phyloP scores from a whole-genome alignment of 805 yeast species.

The Tetrapisispora taiwanensis region DNA sequence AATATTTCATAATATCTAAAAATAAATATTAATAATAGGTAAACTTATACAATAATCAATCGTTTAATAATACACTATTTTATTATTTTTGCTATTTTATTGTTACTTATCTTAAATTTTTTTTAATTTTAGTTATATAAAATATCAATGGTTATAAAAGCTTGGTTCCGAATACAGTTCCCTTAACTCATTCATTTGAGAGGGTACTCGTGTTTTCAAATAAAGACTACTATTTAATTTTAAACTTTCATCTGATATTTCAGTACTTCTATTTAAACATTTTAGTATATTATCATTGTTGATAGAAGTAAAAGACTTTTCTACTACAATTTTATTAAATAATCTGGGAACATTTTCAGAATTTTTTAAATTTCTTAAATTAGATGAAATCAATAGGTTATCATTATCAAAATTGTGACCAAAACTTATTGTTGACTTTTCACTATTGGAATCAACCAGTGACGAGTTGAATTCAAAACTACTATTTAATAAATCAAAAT shows the following conservation, averaged over 20 bases:
- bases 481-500: slow-evolving; percentile 1
- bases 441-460: background rate
- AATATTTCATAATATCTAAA: too few relatives aligned
- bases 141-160: slow-evolving; percentile 2
- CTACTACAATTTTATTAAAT: slow-evolving; percentile 7
- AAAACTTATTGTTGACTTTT: background rate
- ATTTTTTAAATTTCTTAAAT: background rate
- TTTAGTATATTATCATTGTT: background rate
- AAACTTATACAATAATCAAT: too few relatives aligned
- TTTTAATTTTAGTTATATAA: background rate
- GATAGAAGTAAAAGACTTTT: background rate
- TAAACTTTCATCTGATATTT: background rate
- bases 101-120: too few relatives aligned
- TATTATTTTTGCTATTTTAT: background rate
- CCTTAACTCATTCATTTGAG: background rate
- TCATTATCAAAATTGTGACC: background rate
- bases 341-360: slow-evolving; percentile 8
- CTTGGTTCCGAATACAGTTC: slow-evolving; percentile 3
- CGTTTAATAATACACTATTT: background rate
- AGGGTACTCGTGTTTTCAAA: background rate
- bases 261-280: background rate
- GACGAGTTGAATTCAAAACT: slow-evolving; percentile 1
- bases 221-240: background rate
- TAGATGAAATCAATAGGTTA: background rate
- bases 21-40: too few relatives aligned